Conservation (phyloP, 176 grass and related monocot genomes). For the Typha latifolia region DNA sequence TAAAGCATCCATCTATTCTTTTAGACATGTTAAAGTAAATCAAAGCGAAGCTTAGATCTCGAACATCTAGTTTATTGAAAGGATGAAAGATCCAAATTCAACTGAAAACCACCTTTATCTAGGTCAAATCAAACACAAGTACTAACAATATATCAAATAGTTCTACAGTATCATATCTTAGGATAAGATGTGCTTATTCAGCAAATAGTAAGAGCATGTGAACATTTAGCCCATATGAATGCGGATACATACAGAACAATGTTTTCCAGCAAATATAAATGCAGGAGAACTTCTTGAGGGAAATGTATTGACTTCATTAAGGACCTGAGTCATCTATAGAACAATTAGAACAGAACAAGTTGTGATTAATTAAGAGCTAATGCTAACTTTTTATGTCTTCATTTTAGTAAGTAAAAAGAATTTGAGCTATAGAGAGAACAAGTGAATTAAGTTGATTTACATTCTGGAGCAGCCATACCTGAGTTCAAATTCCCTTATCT, state of each 20-base stretch:
- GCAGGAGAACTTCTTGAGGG: too few species aligned
- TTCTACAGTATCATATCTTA: neutral
- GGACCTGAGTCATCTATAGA: too few species aligned
- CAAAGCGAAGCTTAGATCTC: neutral
- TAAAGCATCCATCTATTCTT: neutral
- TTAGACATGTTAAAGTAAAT: neutral
- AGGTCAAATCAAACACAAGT: neutral
- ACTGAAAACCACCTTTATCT: neutral
- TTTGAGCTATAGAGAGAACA: neutral
- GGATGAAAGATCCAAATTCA: neutral
- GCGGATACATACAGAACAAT: too few species aligned
- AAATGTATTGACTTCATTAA: too few species aligned
- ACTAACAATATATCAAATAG: neutral
- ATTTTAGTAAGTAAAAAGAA: neutral
- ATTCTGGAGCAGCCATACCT: conserved; percentile 7
- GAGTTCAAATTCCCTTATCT: conserved; percentile 19
- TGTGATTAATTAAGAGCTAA: too few species aligned
- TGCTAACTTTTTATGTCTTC: neutral
- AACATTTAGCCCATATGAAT: neutral
- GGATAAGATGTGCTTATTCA: neutral
- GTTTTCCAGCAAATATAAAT: too few species aligned
- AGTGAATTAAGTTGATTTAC: neutral
- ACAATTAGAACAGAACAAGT: too few species aligned
- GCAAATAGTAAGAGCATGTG: neutral
- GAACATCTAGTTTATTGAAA: neutral